Evolutionary conservation across 2,329 filamentous ascomycete species (phyloP), one percentile per base, ranked within the genome.

Genomic region (Ophiostoma montium): DNA sequence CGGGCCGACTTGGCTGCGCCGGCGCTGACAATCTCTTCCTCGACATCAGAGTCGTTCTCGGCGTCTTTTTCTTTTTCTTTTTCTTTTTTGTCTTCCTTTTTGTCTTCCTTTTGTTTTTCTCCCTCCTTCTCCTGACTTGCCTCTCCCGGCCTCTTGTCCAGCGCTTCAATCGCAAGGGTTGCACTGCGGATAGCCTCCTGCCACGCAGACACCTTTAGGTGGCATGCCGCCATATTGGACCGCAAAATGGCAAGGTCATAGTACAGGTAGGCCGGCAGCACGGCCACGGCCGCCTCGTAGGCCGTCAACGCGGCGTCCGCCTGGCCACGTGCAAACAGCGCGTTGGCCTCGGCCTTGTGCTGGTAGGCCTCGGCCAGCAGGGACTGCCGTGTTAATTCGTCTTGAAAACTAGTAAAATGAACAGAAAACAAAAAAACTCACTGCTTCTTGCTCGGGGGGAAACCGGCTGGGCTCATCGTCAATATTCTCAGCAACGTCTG

Each of bases 141-240:
- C 46, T 61, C 60, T 46, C 72, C 59, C 27, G 74, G 72, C 53
- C 90, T 59, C 27, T 74, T 72, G 53, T 84, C 78, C n/a, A 96
- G 67, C 1, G 75, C 72, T 11, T 89, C 82, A 0, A 96, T 61
- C 2, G 86, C 82, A 11, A 76, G 71, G 0, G 80, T 84, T 1
- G 89, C 88, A 10, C 77, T 74, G 45, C 82, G 80, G 39, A 88
- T 74, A 10, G 87, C 86, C 30, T 86, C 80, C 56, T 89, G 87
- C 86, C 88, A 95, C 53, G 90, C 82, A 53, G 80, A 72, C 3
- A 94, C 70, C 62, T 94, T 94, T 49, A 96, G 64, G 58, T 95
- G 79, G 61, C 88, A 95, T 10, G 89, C 90, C 2, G 90, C 77
- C 56, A 95, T 82, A 67, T 96, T 96, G 62, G 84, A 88, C 52